Percentiles rank a stretch among this genome's conserved stretches.
phyloP scores from a whole-genome alignment of 2,329 filamentous ascomycete genomes.

The Mariannaea sp. region DNA sequence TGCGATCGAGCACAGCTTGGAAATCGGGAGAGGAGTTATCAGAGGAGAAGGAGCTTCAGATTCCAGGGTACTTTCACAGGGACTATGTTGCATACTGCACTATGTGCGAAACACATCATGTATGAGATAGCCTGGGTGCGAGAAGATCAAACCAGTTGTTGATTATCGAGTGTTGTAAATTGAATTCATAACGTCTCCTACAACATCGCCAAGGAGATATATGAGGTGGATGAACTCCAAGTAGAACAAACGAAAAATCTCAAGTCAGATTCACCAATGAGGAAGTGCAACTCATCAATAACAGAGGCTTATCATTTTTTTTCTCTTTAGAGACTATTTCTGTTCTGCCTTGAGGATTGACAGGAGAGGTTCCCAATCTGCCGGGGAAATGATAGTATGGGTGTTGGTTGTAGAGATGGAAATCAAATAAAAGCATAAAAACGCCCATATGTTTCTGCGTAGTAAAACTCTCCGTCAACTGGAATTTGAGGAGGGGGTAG shows the following conservation, averaged over 20 bases:
- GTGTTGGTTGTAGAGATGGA: background rate
- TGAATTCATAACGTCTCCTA: too few species aligned
- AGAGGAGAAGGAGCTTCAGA: slow-evolving; percentile 22
- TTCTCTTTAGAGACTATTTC: slow-evolving; percentile 12
- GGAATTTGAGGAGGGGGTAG: slow-evolving; percentile 9
- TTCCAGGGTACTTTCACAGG: too few species aligned
- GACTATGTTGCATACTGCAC: too few species aligned
- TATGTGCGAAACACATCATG: too few species aligned
- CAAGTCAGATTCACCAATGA: background rate
- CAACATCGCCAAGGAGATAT: too few species aligned
- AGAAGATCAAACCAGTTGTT: too few species aligned
- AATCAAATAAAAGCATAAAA: slow-evolving; percentile 10
- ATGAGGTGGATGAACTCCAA: too few species aligned
- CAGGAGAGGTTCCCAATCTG: slow-evolving; percentile 26
- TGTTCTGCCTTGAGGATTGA: slow-evolving; percentile 18
- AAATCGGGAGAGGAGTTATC: background rate
- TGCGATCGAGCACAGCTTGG: slow-evolving; percentile 29
- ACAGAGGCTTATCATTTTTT: background rate
- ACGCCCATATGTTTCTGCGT: slow-evolving; percentile 27
- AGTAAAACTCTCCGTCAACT: slow-evolving; percentile 25
- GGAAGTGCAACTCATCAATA: background rate
- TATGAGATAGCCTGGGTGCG: too few species aligned
- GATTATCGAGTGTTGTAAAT: too few species aligned
- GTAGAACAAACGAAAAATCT: too few species aligned
- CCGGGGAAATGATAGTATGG: background rate